These are phyloP conservation scores for Pseudogymnoascus sp. DNA, from an alignment of 2,329 filamentous ascomycete genomes.

Conservation along the genomic window DNA sequence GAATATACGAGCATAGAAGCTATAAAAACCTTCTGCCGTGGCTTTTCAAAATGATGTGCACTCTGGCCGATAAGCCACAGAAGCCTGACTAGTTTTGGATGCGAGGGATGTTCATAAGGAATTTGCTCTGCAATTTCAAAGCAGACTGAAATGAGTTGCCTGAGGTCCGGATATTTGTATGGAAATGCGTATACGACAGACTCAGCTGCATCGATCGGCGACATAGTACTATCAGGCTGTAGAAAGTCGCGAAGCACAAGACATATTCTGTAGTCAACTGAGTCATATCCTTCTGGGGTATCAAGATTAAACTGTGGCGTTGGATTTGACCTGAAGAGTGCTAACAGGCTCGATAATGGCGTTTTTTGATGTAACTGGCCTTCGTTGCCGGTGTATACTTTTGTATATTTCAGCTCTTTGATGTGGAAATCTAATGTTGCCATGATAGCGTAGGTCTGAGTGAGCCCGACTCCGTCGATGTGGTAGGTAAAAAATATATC, in stretches of 20 bases:
- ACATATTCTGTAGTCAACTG: not conserved
- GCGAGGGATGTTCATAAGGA: not conserved
- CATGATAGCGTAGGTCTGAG: not conserved
- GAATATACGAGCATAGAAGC: not conserved
- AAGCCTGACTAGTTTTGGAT: not conserved
- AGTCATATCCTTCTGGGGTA: not conserved
- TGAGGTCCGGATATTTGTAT: not conserved
- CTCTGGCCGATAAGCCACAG: not conserved
- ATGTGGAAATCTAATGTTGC: not conserved
- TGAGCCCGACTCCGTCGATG: not conserved
- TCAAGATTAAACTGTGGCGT: not conserved
- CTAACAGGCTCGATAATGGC: not conserved
- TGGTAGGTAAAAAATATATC: not conserved
- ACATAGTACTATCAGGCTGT: not conserved
- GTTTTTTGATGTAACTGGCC: not conserved
- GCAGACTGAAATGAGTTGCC: not conserved
- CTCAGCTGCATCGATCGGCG: not conserved
- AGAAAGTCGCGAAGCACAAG: not conserved
- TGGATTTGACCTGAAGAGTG: not conserved
- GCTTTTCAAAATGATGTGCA: not conserved
- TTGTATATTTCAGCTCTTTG: not conserved
- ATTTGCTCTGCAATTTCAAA: not conserved
- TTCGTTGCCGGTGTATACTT: not conserved
- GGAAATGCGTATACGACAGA: not conserved
- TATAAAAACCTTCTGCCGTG: not conserved